phyloP scores from a whole-genome alignment of 2,329 filamentous ascomycete species.

The Xylariaceae sp. region DNA sequence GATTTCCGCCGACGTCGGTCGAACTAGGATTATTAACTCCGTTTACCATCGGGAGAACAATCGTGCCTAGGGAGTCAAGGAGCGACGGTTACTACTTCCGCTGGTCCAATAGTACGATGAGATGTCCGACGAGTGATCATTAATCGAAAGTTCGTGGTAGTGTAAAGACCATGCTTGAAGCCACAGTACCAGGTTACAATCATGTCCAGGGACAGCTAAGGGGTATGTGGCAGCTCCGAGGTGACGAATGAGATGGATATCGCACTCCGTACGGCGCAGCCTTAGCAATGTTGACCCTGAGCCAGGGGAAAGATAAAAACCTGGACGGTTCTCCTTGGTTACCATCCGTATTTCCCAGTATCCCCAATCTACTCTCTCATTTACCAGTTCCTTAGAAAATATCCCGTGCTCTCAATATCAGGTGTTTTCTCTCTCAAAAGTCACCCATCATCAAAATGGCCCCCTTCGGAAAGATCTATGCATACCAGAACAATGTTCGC shows the following conservation, averaged over 20 bases:
- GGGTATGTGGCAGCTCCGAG: not conserved
- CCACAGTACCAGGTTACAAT: too few species aligned
- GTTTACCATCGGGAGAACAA: too few species aligned
- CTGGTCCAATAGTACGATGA: too few species aligned
- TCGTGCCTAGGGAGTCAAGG: too few species aligned
- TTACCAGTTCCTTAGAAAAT: not conserved
- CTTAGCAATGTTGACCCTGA: not conserved
- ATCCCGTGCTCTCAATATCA: not conserved
- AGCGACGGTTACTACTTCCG: too few species aligned
- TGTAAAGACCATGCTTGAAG: too few species aligned
- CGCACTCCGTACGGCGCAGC: not conserved
- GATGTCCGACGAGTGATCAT: too few species aligned
- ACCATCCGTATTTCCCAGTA: not conserved
- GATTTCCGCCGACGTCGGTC: too few species aligned
- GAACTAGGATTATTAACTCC: too few species aligned
- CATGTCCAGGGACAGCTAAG: too few species aligned
- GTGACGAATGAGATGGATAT: not conserved
- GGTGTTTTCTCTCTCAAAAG: not conserved
- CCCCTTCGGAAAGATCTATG: conserved; percentile 37
- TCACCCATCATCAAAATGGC: conserved; percentile 32
- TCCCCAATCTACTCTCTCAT: not conserved
- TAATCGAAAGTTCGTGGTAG: too few species aligned
- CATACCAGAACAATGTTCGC: conserved; percentile 36
- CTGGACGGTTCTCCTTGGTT: not conserved
- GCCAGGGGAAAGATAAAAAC: not conserved